Percentiles rank a stretch among this genome's conserved stretches.
These are phyloP conservation scores for Cyclotella baltica DNA, from an alignment of 108 stramenopile genomes.

Conservation along the genomic window DNA sequence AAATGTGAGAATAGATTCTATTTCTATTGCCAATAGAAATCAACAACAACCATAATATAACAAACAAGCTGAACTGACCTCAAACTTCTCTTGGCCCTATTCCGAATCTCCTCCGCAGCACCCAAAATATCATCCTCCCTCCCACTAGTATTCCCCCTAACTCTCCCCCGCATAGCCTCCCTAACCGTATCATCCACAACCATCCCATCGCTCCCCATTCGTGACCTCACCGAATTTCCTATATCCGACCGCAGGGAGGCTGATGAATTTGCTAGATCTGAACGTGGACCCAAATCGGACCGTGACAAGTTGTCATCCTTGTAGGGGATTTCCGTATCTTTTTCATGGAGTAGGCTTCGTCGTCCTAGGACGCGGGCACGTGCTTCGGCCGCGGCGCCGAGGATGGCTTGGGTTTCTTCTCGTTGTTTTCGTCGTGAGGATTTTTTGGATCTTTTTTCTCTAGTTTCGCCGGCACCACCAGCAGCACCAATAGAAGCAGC, in stretches of 20 bases:
- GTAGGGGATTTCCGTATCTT: neutral
- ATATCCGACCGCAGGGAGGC: too few relatives aligned
- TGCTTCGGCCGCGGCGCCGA: conserved; percentile 8
- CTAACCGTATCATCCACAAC: neutral
- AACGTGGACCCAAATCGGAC: too few relatives aligned
- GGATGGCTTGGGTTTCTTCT: neutral
- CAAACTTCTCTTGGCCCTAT: conserved; percentile 38
- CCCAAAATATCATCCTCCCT: conserved; percentile 36
- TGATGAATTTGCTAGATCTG: too few relatives aligned
- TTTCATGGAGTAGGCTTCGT: neutral
- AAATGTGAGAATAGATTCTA: too few relatives aligned
- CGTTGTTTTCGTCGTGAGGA: too few relatives aligned
- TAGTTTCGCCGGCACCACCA: neutral
- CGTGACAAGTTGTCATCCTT: too few relatives aligned
- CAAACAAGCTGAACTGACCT: neutral
- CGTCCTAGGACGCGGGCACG: conserved; percentile 10
- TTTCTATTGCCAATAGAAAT: too few relatives aligned
- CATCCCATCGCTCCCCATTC: conserved; percentile 31
- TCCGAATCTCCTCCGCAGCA: conserved; percentile 42
- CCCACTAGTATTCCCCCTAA: neutral
- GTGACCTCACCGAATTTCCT: neutral
- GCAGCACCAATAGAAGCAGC: neutral
- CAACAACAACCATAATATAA: neutral
- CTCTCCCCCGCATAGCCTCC: neutral
- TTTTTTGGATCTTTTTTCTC: too few relatives aligned